phyloP scores from a whole-genome alignment of 2,329 filamentous ascomycete genomes.

The Mycosphaerella arachidis region DNA sequence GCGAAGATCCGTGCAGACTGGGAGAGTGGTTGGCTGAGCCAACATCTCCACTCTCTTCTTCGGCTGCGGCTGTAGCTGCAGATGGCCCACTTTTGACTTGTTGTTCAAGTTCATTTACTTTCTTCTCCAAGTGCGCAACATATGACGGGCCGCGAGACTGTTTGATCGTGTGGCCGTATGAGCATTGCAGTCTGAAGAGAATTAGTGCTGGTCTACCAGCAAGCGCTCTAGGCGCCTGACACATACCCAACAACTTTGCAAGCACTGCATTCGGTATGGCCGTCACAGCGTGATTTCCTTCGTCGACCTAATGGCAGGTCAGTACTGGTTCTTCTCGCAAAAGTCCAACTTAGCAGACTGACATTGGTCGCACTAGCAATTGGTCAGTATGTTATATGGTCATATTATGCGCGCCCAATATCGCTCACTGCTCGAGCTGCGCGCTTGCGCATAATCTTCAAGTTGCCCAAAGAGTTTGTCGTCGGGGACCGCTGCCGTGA shows the following conservation, averaged over 20 bases:
- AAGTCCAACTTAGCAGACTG: not conserved
- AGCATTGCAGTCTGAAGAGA: conserved; percentile 15
- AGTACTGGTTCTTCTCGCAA: conserved; percentile 16
- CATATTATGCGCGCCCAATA: not conserved
- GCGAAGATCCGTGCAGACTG: not conserved
- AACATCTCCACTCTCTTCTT: not conserved
- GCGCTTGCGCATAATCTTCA: conserved; percentile 14
- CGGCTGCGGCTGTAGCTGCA: not conserved
- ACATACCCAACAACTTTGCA: conserved; percentile 18
- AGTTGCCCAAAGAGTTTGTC: not conserved
- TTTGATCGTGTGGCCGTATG: conserved; percentile 19
- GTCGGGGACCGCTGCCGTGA: not conserved
- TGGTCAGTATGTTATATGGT: not conserved
- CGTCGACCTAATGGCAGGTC: conserved; percentile 6
- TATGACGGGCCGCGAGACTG: conserved; percentile 21
- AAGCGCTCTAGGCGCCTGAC: too few relatives aligned
- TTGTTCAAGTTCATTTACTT: conserved; percentile 16
- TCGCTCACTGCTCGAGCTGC: conserved; percentile 17
- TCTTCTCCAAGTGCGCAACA: conserved; percentile 20
- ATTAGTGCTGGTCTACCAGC: not conserved
- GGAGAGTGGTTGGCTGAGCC: not conserved
- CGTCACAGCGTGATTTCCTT: conserved; percentile 19
- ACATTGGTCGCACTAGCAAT: not conserved
- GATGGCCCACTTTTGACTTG: conserved; percentile 1
- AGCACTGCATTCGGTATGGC: conserved; percentile 13